Evolutionary conservation across 2,329 filamentous ascomycete genomes (phyloP), one percentile per base, ranked within the genome.

Genomic region (Aspergillus jensenii): DNA sequence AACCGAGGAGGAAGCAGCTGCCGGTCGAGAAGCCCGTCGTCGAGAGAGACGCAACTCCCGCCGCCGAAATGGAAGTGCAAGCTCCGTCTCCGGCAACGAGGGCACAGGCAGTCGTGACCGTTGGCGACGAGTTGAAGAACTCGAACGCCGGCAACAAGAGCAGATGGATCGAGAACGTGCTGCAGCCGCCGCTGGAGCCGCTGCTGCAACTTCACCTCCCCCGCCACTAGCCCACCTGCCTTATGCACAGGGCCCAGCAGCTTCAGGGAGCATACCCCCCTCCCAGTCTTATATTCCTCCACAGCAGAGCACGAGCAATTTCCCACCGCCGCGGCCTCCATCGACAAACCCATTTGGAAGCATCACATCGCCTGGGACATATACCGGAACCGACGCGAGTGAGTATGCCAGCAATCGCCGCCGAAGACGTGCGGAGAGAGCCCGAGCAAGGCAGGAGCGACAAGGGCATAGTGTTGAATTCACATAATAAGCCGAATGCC

Each of bases 1-100:
- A 25, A 85, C 83, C 11, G 83, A 86, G 65, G 81, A 86, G 72
- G 85, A 87, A 75, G 84, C 84, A 14, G 83, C 82, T 9, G 84
- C 83, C 6, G 83, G 83, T 61, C 81, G 84, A 27, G 82, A 84
- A 63, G 81, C 81, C 8, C 75, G 82, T 60, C 77, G 80, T 48
- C 73, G 76, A 59, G 82, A 74, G 59, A 73, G 77, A 51, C 71
- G 74, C 35, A 68, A 66, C 37, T 76, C 76, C 11, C 74, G 75
- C n/a, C 70, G 71, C 50, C 74, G 74, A 41, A 70, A 69, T 51
- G 76, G 74, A 35, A 78, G 74, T 40, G 70, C 69, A 14, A 75
- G 75, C 51, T 78, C 77, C 15, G 65, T 78, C 15, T 78, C 76
- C 9, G 75, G 74, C 12, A 72, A 72, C 37, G 75, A 78, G 58